phyloP scores from a whole-genome alignment of 257 asterid genomes.

The Solanum gracilifrons region DNA sequence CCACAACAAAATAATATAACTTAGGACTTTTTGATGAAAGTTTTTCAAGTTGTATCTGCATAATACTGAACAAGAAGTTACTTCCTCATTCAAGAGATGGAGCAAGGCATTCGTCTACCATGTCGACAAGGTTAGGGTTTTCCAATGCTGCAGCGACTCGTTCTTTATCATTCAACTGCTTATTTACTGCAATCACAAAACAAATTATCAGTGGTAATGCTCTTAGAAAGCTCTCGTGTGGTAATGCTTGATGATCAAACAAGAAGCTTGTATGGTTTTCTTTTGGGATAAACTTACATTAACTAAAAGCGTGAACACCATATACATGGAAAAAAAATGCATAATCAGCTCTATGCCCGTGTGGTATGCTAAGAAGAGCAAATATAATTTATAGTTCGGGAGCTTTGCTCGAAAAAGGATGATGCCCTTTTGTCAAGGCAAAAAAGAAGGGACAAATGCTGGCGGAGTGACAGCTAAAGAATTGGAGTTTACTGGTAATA shows the following conservation, averaged over 20 bases:
- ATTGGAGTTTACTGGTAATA: not conserved
- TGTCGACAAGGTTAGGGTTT: conserved; percentile 62
- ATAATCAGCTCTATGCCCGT: not conserved
- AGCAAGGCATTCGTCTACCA: conserved; percentile 87
- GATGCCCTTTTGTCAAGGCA: not conserved
- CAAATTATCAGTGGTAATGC: not conserved
- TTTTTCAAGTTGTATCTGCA: not conserved
- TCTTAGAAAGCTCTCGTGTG: not conserved
- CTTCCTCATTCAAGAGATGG: conserved; percentile 43
- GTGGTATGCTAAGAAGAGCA: not conserved
- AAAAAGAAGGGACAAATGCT: not conserved
- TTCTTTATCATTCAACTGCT: conserved; percentile 93
- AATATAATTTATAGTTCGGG: not conserved
- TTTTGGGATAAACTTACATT: not conserved
- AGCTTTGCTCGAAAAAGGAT: not conserved
- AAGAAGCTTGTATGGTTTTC: not conserved
- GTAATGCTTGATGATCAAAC: not conserved
- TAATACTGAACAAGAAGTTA: not conserved
- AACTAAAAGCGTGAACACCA: not conserved
- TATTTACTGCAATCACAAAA: conserved; percentile 52
- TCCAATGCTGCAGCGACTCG: conserved; percentile 92
- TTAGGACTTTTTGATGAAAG: not conserved
- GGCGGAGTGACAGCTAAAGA: not conserved
- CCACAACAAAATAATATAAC: not conserved
- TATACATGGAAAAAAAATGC: not conserved